Evolutionary conservation across 177 flowering plant genomes (phyloP), one percentile per base, ranked within the genome.

Genomic region (Telopea speciosissima): DNA sequence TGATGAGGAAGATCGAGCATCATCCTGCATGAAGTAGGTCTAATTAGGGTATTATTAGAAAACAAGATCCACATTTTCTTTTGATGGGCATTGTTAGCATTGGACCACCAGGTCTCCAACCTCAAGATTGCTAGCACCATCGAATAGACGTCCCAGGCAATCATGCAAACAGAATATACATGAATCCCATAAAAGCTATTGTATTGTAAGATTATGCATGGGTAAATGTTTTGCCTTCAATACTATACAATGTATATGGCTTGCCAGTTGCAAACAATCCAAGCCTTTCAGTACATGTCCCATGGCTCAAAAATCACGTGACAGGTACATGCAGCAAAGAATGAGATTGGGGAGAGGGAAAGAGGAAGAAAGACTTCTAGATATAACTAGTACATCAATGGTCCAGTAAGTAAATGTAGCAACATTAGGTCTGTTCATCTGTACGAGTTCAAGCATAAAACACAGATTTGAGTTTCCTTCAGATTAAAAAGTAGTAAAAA

Each of bases 11-110:
- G 89, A 80, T 75, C 66, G 81, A 40, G 72, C 63, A 24, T 89
- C 96, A 76, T 90, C 99, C 97, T 92, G 88, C 86, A 85, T 21
- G 68, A 71, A 13, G 52, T 16, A 61, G 24, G n/a, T 66, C 49
- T 23, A 24, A n/a, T 24, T 66, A 70, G 64, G 21, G 65, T 5
- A 21, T 23, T 5, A 28, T 33, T 3, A 68, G 26, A 68, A 73
- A 68, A 63, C 17, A 62, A 11, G 14, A 22, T 0, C 10, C 2
- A 54, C 13, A 24, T 1, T 49, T 49, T 13, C 54, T 49, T 16
- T 49, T 2, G 5, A 49, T 49, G 54, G 17, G 19, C 17, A 49
- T 49, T 36, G 54, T 49, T 49, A 16, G 54, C 40, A 49, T 49
- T 49, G 54, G 54, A 16, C 54, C 14, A 16, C 54, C 8, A 49